These are phyloP conservation scores for Urtica urens DNA, from an alignment of 306 rosid species.

Conservation along the genomic window DNA sequence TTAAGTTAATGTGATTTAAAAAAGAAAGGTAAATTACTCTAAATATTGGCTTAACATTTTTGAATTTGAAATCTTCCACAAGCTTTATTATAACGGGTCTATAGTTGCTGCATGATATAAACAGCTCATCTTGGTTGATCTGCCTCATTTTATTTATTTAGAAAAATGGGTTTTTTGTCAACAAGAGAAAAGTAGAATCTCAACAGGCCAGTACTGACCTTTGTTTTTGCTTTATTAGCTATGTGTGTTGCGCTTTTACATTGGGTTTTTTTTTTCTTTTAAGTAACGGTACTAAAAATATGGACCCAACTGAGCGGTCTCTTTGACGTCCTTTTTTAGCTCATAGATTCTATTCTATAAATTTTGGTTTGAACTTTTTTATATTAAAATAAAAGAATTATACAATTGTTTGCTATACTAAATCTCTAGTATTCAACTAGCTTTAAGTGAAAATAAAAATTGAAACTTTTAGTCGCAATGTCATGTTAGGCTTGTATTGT, in stretches of 20 bases:
- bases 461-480: too few relatives aligned
- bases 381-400: too few relatives aligned
- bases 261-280: not conserved
- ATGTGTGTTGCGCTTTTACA: not conserved
- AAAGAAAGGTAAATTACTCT: not conserved
- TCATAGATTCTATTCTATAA: not conserved
- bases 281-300: not conserved
- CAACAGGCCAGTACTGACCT: conserved; percentile 1
- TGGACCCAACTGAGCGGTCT: not conserved
- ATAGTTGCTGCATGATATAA: not conserved
- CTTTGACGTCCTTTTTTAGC: not conserved
- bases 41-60: not conserved
- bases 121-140: not conserved
- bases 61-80: conserved; percentile 3
- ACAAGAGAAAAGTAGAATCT: not conserved
- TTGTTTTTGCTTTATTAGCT: conserved; percentile 9
- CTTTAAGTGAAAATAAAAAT: too few relatives aligned
- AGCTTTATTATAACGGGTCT: not conserved
- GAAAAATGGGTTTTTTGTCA: not conserved
- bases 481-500: too few relatives aligned
- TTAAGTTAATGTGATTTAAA: too few relatives aligned
- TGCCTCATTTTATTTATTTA: not conserved
- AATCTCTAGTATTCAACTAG: too few relatives aligned
- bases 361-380: not conserved
- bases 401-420: too few relatives aligned